A percentile compares a stretch with the other conserved stretches of the same genome.
phyloP scores from a whole-genome alignment of 2,329 filamentous ascomycete species.

The Nakataea oryzae region DNA sequence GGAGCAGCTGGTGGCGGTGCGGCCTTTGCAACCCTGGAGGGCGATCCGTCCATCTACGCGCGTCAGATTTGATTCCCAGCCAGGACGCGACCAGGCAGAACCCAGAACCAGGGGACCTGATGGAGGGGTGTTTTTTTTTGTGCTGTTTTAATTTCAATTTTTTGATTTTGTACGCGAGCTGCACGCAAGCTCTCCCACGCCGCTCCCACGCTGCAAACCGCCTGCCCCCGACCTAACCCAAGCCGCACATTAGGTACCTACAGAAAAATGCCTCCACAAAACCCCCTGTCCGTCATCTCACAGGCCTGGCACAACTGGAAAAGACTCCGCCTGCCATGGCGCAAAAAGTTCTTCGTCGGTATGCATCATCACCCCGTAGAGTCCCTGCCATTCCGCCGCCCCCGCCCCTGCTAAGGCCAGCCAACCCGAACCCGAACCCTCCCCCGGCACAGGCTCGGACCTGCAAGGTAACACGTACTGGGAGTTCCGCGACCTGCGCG shows the following conservation, averaged over 20 bases:
- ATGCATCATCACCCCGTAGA: constrained; percentile 13
- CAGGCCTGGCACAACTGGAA: constrained; percentile 53
- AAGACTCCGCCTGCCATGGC: constrained; percentile 50
- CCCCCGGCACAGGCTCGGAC: constrained; percentile 40
- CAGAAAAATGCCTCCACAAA: constrained; percentile 13
- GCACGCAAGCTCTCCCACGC: too few species aligned
- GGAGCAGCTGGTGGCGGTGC: too few species aligned
- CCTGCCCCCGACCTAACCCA: background rate
- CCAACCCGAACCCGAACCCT: background rate
- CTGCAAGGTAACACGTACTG: constrained; percentile 59
- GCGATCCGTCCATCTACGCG: background rate
- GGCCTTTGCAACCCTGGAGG: background rate
- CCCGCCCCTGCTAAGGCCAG: background rate
- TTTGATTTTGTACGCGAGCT: background rate
- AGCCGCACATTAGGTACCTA: too few species aligned
- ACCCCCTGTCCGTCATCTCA: constrained; percentile 23
- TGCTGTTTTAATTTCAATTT: too few species aligned
- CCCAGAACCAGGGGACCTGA: too few species aligned
- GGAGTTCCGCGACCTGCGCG: constrained; percentile 48
- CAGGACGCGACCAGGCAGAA: background rate
- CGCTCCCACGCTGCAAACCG: background rate
- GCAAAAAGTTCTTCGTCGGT: constrained; percentile 53
- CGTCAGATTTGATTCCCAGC: too few species aligned
- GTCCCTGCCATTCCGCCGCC: background rate
- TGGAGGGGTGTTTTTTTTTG: too few species aligned